Evolutionary conservation across 345 rosid genomes (phyloP).

Genomic region (Tarenaya hassleriana): DNA sequence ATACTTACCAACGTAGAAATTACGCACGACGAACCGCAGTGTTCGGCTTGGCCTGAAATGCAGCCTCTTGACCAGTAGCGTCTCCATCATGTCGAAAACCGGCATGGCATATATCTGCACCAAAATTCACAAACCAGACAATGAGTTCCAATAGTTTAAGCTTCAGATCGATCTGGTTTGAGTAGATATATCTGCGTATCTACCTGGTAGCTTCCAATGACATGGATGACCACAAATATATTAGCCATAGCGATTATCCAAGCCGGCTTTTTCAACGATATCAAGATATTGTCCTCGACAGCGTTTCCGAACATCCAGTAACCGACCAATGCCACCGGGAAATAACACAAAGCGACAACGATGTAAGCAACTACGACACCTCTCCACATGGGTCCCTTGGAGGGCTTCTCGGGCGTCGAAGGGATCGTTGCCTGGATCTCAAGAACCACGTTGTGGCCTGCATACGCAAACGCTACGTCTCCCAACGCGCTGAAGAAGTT

Average conservation of each 20-base stretch:
- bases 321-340: conserved; percentile 67
- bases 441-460: conserved; percentile 71
- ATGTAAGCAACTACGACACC: conserved; percentile 66
- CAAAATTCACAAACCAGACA: too few species aligned
- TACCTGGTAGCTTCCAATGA: conserved; percentile 82
- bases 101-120: conserved; percentile 55
- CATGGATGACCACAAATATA: conserved; percentile 68
- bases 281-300: conserved; percentile 49
- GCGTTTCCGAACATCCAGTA: conserved; percentile 53
- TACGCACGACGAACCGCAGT: conserved; percentile 45
- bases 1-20: conserved; percentile 45
- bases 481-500: conserved; percentile 63
- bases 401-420: conserved; percentile 68
- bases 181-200: neutral
- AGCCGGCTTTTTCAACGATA: conserved; percentile 47
- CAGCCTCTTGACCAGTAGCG: conserved; percentile 46
- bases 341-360: conserved; percentile 66
- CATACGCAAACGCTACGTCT: conserved; percentile 67
- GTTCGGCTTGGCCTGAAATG: conserved; percentile 32
- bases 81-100: conserved; percentile 65
- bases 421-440: conserved; percentile 87
- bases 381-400: conserved; percentile 72
- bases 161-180: too few species aligned
- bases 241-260: conserved; percentile 72
- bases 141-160: too few species aligned